Evolutionary conservation across 2,329 filamentous ascomycete genomes (phyloP), one percentile per base, ranked within the genome.

Genomic region (Colletotrichum destructivum): DNA sequence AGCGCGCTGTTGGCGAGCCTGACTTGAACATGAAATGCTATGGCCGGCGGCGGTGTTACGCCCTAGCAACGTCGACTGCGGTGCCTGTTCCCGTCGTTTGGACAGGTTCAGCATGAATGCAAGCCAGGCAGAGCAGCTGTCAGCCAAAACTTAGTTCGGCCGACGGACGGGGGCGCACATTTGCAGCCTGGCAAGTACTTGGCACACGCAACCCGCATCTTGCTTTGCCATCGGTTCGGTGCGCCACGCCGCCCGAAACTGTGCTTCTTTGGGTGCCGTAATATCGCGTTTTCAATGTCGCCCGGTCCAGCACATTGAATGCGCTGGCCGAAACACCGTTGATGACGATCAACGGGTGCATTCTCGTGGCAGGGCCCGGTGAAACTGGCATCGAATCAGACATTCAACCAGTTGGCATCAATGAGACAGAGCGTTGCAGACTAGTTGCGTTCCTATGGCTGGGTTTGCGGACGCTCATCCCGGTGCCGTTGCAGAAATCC

Each of bases 401-500:
- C 38, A 23, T 16, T 11, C 46, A 52, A 51, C 49, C 38, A 63
- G 35, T 26, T 26, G 46, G 13, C 26, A 21, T 63, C 21, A 42
- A 60, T 55, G 59, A 69, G 59, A 71, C 65, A 63, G 42, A 52
- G 38, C 26, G 47, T 51, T 52, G 44, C 18, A 42, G 26, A 44
- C 51, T 67, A 62, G 64, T 46, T 46, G 23, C 38, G 18, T 68
- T 54, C 46, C 46, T 26, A 57, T 44, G 21, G 26, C 64, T 63
- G 51, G 56, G 49, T 23, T 51, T 62, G 64, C 35, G 35, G 35
- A 38, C 35, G 35, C 47, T 67, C 56, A 26, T 62, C 57, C 64
- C 57, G 57, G 51, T 62, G 69, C 65, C 65, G 65, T 63, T 71
- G 59, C 65, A 71, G 65, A 71, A 63, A 55, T 54, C 38, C 51